These are phyloP conservation scores for Bacterosira constricta DNA, from an alignment of 108 stramenopile genomes.

Conservation along the genomic window DNA sequence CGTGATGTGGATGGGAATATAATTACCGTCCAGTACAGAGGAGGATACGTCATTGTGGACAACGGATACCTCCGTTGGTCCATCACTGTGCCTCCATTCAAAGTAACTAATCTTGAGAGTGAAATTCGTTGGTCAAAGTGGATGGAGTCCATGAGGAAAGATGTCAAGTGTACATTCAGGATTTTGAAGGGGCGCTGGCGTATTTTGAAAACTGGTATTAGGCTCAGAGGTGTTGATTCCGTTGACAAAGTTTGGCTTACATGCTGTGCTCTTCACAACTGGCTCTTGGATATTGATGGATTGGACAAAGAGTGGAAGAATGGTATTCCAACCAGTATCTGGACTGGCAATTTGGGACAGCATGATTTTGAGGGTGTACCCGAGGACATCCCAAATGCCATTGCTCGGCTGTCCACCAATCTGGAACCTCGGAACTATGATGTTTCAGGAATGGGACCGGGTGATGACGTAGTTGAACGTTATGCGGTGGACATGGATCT, in stretches of 20 bases:
- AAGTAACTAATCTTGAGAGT: background rate
- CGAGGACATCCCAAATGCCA: background rate
- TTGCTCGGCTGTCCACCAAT: background rate
- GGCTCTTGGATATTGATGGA: conserved; percentile 47
- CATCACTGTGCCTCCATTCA: conserved; percentile 25
- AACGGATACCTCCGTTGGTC: conserved; percentile 46
- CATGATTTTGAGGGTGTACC: background rate
- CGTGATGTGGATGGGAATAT: background rate
- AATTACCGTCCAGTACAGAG: background rate
- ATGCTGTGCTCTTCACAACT: conserved; percentile 51
- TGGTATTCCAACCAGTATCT: background rate
- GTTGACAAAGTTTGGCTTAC: conserved; percentile 30
- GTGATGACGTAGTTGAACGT: background rate
- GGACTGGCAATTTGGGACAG: background rate
- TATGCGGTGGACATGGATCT: too few relatives aligned
- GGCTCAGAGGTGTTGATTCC: background rate
- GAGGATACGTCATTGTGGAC: conserved; percentile 36
- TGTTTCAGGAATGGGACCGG: background rate
- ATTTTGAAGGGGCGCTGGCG: conserved; percentile 49
- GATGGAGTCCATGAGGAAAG: background rate
- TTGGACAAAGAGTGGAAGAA: conserved; percentile 17
- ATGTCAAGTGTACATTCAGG: conserved; percentile 51
- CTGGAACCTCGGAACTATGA: background rate
- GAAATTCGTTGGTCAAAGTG: background rate
- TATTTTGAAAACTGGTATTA: conserved; percentile 32